Percentiles rank a stretch among this genome's conserved stretches.
phyloP scores from a whole-genome alignment of 2,329 filamentous ascomycete species.

The Monosporascus sp. region DNA sequence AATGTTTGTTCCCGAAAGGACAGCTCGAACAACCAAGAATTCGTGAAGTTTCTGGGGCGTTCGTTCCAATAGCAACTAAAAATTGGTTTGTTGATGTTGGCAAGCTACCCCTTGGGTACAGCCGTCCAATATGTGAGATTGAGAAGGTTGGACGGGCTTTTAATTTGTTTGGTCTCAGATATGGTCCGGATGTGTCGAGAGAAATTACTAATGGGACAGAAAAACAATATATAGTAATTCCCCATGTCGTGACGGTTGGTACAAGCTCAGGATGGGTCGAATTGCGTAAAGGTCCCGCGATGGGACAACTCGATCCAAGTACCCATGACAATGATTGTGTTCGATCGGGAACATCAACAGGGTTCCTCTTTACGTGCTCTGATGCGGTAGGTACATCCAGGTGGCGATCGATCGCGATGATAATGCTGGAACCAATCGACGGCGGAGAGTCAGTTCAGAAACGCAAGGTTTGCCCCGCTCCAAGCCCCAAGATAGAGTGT shows the following conservation, averaged over 20 bases:
- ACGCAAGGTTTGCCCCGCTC: constrained; percentile 5
- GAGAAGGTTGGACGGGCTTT: background rate
- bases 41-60: too few species aligned
- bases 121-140: background rate
- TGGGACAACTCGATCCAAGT: constrained; percentile 4
- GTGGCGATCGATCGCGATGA: constrained; percentile 23
- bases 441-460: background rate
- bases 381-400: constrained; percentile 18
- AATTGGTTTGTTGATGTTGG: too few species aligned
- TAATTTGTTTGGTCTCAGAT: background rate
- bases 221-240: background rate
- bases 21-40: background rate
- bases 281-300: constrained; percentile 8
- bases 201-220: background rate
- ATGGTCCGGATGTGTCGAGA: background rate
- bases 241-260: constrained; percentile 8
- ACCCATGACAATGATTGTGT: constrained; percentile 7
- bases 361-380: constrained; percentile 14
- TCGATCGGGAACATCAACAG: constrained; percentile 10
- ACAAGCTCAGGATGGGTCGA: constrained; percentile 3
- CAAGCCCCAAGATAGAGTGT: constrained; percentile 10
- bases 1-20: background rate
- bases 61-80: too few species aligned
- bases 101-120: background rate
- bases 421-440: constrained; percentile 11